Evolutionary conservation across 805 yeast species (phyloP).

Genomic region (Teunomyces barrocoloradensis): DNA sequence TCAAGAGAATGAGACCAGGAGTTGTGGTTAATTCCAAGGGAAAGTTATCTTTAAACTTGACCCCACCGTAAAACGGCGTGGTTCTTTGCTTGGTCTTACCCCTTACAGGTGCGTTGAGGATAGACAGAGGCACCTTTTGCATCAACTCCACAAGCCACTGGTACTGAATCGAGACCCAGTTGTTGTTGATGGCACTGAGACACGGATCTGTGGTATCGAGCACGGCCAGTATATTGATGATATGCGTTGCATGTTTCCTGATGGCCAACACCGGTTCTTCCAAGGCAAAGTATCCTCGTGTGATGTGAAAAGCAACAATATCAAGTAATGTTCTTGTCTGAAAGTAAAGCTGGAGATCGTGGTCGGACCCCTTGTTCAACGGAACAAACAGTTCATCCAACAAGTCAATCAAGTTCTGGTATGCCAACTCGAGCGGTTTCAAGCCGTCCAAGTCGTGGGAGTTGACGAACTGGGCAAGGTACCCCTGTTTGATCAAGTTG

Average conservation of each 20-base stretch:
- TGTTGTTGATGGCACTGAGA: constrained; percentile 6
- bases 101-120: neutral
- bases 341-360: constrained; percentile 26
- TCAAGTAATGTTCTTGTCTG: constrained; percentile 54
- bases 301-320: constrained; percentile 58
- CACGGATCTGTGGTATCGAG: constrained; percentile 9
- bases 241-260: constrained; percentile 62
- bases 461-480: constrained; percentile 30
- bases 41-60: constrained; percentile 18
- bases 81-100: constrained; percentile 7
- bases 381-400: constrained; percentile 13
- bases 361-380: constrained; percentile 16
- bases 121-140: constrained; percentile 42
- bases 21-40: constrained; percentile 24
- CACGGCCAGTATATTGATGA: constrained; percentile 43
- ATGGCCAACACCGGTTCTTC: constrained; percentile 60
- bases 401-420: constrained; percentile 28
- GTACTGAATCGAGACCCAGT: constrained; percentile 66
- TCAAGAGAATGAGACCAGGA: constrained; percentile 28
- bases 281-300: constrained; percentile 55
- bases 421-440: constrained; percentile 30
- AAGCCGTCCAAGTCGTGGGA: constrained; percentile 35
- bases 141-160: constrained; percentile 63
- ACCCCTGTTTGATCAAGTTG: constrained; percentile 34
- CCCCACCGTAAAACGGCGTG: constrained; percentile 31